phyloP scores from a whole-genome alignment of 2,329 filamentous ascomycete species.

The Orbilia javanica region DNA sequence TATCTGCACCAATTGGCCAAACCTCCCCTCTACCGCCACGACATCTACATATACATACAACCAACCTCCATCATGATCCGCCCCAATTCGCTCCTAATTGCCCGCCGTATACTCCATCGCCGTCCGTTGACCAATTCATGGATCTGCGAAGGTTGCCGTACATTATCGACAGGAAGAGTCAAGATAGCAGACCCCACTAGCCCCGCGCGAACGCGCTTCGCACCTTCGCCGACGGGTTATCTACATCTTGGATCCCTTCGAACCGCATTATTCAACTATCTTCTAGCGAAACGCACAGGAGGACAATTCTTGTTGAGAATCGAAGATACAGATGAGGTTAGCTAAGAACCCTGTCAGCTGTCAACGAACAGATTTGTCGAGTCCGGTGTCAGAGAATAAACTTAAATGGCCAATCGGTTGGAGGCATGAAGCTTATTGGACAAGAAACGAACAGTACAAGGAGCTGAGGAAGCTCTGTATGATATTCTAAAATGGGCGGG shows the following conservation, averaged over 20 bases:
- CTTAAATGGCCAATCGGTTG: not conserved
- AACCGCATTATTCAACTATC: slow-evolving; percentile 94
- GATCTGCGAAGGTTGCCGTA: slow-evolving; percentile 50
- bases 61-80: slow-evolving; percentile 27
- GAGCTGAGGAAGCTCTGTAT: slow-evolving; percentile 81
- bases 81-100: slow-evolving; percentile 24
- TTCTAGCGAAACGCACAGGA: slow-evolving; percentile 86
- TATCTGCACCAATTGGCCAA: too few species aligned
- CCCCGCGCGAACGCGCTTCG: slow-evolving; percentile 82
- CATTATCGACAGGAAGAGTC: slow-evolving; percentile 28
- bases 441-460: slow-evolving; percentile 82
- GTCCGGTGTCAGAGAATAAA: not conserved
- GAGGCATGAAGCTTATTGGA: slow-evolving; percentile 63
- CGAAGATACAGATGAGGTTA: slow-evolving; percentile 92
- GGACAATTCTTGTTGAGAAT: slow-evolving; percentile 92
- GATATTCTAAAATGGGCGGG: slow-evolving; percentile 89
- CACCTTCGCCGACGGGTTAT: slow-evolving; percentile 93
- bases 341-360: slow-evolving; percentile 61
- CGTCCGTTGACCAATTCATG: slow-evolving; percentile 15
- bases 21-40: not conserved
- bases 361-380: not conserved
- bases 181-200: slow-evolving; percentile 28
- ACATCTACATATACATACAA: not conserved
- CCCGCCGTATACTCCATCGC: slow-evolving; percentile 30
- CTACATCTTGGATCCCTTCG: slow-evolving; percentile 91